These are phyloP conservation scores for Westerdykella sp. DNA, from an alignment of 2,329 filamentous ascomycete genomes.

Conservation along the genomic window DNA sequence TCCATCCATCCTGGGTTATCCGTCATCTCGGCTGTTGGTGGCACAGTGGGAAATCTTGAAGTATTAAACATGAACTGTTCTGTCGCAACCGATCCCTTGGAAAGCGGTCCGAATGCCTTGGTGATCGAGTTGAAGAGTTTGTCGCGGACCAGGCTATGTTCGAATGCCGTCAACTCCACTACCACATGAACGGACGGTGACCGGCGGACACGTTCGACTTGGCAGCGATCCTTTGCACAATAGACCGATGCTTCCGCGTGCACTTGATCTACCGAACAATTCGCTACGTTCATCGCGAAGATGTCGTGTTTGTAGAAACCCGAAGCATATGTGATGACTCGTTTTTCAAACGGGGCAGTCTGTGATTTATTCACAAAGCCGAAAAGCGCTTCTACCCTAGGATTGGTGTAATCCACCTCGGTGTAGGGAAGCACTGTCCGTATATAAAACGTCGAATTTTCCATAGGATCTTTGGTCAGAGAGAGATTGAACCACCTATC, in stretches of 20 bases:
- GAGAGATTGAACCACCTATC: slow-evolving; percentile 7
- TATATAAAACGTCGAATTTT: slow-evolving; percentile 9
- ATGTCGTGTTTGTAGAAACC: no score
- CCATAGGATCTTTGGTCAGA: not conserved
- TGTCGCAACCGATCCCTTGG: slow-evolving; percentile 7
- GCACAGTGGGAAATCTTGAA: slow-evolving; percentile 15
- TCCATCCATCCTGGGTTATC: slow-evolving; percentile 7
- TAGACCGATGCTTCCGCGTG: slow-evolving; percentile 20
- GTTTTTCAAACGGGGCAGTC: no score
- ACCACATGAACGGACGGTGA: slow-evolving; percentile 6
- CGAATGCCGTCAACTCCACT: not conserved
- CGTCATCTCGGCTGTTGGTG: slow-evolving; percentile 3
- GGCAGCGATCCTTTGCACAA: slow-evolving; percentile 12
- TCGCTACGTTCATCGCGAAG: slow-evolving; percentile 10
- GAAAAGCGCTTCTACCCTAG: not conserved
- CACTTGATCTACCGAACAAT: slow-evolving; percentile 14
- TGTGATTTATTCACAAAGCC: not conserved
- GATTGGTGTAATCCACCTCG: not conserved
- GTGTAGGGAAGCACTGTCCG: slow-evolving; percentile 1
- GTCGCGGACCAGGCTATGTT: slow-evolving; percentile 5
- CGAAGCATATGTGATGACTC: no score
- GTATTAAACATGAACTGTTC: slow-evolving; percentile 19
- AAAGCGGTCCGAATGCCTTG: not conserved
- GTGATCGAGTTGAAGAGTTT: slow-evolving; percentile 13
- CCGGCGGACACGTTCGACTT: slow-evolving; percentile 8